Conservation (phyloP, 2,329 filamentous ascomycete genomes). For the Mycosphaerella arachidis region DNA sequence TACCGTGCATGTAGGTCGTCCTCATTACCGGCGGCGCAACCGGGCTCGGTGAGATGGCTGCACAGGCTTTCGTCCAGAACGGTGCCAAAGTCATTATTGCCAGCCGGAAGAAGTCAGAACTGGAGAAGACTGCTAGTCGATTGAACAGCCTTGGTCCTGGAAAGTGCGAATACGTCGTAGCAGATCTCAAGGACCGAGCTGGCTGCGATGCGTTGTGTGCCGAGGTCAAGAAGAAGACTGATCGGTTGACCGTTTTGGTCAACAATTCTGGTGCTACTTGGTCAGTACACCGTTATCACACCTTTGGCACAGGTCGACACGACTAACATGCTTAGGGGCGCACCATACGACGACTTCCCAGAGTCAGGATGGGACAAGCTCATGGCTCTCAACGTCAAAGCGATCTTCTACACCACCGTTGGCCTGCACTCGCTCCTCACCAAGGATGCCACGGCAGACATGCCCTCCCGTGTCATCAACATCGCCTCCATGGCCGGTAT, state of each 20-base stretch:
- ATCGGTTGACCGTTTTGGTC: constrained; percentile 43
- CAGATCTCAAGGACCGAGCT: constrained; percentile 43
- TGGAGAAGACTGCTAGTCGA: constrained; percentile 39
- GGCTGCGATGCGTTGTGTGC: constrained; percentile 39
- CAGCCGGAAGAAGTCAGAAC: constrained; percentile 43
- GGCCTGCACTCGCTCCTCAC: constrained; percentile 43
- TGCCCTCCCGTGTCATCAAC: constrained; percentile 44
- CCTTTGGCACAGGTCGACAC: background rate
- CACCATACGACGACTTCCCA: constrained; percentile 55
- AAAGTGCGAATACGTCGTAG: constrained; percentile 44
- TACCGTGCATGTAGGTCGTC: constrained; percentile 25
- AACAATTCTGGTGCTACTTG: constrained; percentile 45
- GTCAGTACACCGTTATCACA: constrained; percentile 10
- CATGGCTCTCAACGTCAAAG: constrained; percentile 37
- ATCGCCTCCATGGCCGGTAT: constrained; percentile 45
- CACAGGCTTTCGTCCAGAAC: constrained; percentile 46
- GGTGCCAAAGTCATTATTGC: constrained; percentile 39
- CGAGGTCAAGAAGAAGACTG: constrained; percentile 43
- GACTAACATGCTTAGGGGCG: constrained; percentile 36
- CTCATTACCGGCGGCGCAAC: constrained; percentile 45
- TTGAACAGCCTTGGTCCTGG: constrained; percentile 43
- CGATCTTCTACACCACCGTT: constrained; percentile 45
- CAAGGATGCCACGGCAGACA: constrained; percentile 38
- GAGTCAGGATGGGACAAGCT: constrained; percentile 56
- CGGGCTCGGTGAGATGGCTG: constrained; percentile 46